phyloP scores from a whole-genome alignment of 2,329 filamentous ascomycete species.

The Endoconidiophora laricicola region DNA sequence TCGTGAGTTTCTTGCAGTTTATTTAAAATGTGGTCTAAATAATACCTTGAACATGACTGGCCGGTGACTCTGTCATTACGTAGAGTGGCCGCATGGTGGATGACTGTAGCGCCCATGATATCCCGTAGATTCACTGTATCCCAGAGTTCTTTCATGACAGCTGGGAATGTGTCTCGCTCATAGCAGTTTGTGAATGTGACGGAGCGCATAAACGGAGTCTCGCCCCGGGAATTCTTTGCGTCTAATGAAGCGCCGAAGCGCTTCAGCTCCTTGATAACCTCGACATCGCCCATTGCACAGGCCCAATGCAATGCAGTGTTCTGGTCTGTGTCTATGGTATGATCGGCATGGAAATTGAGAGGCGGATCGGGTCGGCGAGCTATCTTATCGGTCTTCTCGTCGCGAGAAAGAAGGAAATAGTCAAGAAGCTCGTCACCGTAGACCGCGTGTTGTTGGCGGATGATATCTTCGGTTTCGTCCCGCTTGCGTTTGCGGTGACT shows the following conservation, averaged over 20 bases:
- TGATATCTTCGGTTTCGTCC: constrained; percentile 41
- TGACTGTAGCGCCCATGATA: constrained; percentile 67
- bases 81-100: constrained; percentile 85
- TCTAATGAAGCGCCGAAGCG: constrained; percentile 60
- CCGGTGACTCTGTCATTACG: constrained; percentile 68
- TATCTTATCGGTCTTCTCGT: constrained; percentile 42
- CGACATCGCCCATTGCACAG: constrained; percentile 88
- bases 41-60: constrained; percentile 80
- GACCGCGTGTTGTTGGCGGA: constrained; percentile 70
- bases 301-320: constrained; percentile 96
- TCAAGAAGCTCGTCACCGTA: constrained; percentile 90
- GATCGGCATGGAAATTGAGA: constrained; percentile 71
- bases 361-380: constrained; percentile 64
- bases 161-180: constrained; percentile 80
- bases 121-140: constrained; percentile 69
- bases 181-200: constrained; percentile 95
- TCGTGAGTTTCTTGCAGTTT: constrained; percentile 66
- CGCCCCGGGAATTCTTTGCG: constrained; percentile 53
- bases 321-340: constrained; percentile 80
- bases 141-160: constrained; percentile 67
- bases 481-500: constrained; percentile 56
- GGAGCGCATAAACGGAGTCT: constrained; percentile 86
- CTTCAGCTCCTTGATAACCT: constrained; percentile 77
- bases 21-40: constrained; percentile 80
- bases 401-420: constrained; percentile 81